A percentile compares a stretch with the other conserved stretches of the same genome.
These are phyloP conservation scores for Euptelea pleiosperma DNA, from an alignment of 164 flowering plant genomes.

Conservation along the genomic window DNA sequence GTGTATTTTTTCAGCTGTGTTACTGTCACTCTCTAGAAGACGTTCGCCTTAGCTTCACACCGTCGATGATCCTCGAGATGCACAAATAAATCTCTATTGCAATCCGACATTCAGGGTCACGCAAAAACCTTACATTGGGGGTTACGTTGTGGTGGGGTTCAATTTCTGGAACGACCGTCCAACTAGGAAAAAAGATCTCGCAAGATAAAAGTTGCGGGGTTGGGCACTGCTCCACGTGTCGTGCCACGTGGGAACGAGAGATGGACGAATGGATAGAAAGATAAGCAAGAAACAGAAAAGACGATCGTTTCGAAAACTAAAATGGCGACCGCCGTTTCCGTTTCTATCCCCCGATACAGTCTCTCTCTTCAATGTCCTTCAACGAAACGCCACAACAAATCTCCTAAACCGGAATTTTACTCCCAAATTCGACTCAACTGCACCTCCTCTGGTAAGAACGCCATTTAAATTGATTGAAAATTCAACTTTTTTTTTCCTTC, in stretches of 20 bases:
- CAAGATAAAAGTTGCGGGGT: neutral
- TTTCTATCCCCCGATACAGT: slow-evolving; percentile 25
- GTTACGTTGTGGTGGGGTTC: too few species aligned
- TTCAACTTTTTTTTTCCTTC: neutral
- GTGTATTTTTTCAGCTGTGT: too few species aligned
- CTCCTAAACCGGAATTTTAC: slow-evolving; percentile 9
- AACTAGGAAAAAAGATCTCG: too few species aligned
- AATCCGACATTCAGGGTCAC: too few species aligned
- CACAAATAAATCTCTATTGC: too few species aligned
- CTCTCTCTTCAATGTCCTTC: slow-evolving; percentile 15
- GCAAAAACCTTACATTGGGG: too few species aligned
- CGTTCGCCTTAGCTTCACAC: too few species aligned
- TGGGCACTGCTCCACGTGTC: neutral
- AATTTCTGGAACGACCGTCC: too few species aligned
- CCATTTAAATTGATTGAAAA: neutral
- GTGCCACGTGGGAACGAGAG: slow-evolving; percentile 8
- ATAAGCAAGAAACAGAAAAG: neutral
- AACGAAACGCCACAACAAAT: slow-evolving; percentile 13
- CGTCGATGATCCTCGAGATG: too few species aligned
- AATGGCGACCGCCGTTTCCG: slow-evolving; percentile 35
- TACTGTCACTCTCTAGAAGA: too few species aligned
- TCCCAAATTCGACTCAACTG: slow-evolving; percentile 26
- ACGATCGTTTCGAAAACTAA: neutral
- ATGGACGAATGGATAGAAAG: neutral
- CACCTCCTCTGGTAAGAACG: slow-evolving; percentile 35